phyloP scores from a whole-genome alignment of 768 basidiomycete genomes.

The Ramaria rubella region DNA sequence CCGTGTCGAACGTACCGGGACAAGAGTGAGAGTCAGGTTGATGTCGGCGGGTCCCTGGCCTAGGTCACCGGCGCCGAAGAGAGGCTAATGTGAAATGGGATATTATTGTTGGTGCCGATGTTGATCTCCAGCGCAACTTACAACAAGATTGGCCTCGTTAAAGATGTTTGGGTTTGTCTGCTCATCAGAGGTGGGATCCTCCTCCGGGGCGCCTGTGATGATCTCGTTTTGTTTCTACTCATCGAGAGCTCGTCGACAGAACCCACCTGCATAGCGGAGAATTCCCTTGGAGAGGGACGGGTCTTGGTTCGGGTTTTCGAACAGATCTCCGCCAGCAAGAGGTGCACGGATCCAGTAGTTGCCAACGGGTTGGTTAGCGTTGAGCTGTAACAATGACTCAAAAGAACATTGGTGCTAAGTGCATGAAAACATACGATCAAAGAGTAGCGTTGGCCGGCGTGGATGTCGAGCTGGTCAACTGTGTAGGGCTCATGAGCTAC shows the following conservation, averaged over 20 bases:
- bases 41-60: background rate
- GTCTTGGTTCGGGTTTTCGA: background rate
- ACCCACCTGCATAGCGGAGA: background rate
- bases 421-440: conserved; percentile 17
- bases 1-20: background rate
- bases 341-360: conserved; percentile 37
- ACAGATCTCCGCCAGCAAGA: background rate
- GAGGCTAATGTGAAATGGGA: conserved; percentile 17
- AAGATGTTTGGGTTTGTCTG: conserved; percentile 5
- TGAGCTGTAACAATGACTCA: conserved; percentile 13
- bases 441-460: conserved; percentile 40
- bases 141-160: conserved; percentile 15
- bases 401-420: background rate
- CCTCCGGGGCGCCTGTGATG: conserved; percentile 34
- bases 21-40: background rate
- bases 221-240: conserved; percentile 35
- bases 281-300: background rate
- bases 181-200: conserved; percentile 28
- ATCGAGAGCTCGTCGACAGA: conserved; percentile 19
- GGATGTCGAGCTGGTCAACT: conserved; percentile 39
- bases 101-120: conserved; percentile 9
- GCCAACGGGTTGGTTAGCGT: conserved; percentile 28
- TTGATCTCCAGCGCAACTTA: background rate
- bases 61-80: conserved; percentile 10
- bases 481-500: conserved; percentile 31